phyloP scores from a whole-genome alignment of 2,329 filamentous ascomycete species.

The Alternaria consortialis region DNA sequence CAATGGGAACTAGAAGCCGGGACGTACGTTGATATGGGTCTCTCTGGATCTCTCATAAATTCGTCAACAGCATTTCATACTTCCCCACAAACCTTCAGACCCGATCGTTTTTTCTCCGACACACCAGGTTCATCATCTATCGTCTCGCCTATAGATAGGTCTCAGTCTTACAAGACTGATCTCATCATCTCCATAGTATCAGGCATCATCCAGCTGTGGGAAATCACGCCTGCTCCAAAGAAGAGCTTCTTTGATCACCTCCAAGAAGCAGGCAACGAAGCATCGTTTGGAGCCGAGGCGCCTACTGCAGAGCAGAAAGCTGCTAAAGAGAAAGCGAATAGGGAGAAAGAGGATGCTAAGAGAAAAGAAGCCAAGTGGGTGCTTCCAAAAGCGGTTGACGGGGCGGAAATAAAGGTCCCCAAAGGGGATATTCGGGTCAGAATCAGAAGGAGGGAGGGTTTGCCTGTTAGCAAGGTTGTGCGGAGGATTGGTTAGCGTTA shows the following conservation, averaged over 20 bases:
- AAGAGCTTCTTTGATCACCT: constrained; percentile 44
- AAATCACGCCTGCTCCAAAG: constrained; percentile 44
- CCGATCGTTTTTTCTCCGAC: constrained; percentile 38
- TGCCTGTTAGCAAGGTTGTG: constrained; percentile 22
- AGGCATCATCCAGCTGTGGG: constrained; percentile 49
- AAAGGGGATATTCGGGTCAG: constrained; percentile 63
- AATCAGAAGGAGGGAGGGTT: constrained; percentile 55
- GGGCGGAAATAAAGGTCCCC: constrained; percentile 61
- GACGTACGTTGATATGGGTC: constrained; percentile 42
- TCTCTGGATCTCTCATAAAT: constrained; percentile 44
- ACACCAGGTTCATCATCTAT: constrained; percentile 26
- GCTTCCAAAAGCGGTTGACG: constrained; percentile 59
- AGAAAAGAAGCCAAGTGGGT: constrained; percentile 52
- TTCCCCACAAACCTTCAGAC: constrained; percentile 34
- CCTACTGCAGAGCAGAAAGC: constrained; percentile 23
- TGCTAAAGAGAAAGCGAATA: constrained; percentile 17
- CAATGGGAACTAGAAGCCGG: constrained; percentile 37
- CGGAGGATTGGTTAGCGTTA: constrained; percentile 21
- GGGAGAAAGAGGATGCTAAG: constrained; percentile 17
- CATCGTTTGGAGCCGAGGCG: constrained; percentile 38
- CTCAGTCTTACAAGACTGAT: constrained; percentile 32
- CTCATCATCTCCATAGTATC: constrained; percentile 42
- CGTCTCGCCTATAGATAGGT: constrained; percentile 19
- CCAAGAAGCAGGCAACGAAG: constrained; percentile 45
- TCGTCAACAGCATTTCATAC: constrained; percentile 36